These are phyloP conservation scores for Chalciporus piperatus DNA, from an alignment of 768 basidiomycete genomes.

Conservation along the genomic window DNA sequence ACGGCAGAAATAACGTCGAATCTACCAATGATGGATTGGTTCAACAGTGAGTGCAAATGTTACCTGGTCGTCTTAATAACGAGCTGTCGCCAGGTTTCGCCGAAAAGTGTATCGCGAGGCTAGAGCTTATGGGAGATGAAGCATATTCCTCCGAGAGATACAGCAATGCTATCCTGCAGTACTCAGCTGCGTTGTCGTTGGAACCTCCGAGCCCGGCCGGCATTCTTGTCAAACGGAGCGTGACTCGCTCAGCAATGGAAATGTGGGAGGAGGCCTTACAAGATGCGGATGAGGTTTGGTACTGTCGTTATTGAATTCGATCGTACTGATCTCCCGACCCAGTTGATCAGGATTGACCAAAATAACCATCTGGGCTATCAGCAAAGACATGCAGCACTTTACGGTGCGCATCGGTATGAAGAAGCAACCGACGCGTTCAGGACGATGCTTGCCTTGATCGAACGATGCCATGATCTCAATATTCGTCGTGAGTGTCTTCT, in stretches of 20 bases:
- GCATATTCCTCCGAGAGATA: neutral
- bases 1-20: neutral
- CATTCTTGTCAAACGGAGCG: constrained; percentile 2
- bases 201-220: neutral
- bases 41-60: too few species aligned
- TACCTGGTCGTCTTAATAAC: too few species aligned
- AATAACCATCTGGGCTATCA: neutral
- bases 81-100: too few species aligned
- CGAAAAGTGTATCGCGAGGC: too few species aligned
- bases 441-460: neutral
- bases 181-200: neutral
- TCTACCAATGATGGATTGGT: neutral
- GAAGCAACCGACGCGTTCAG: neutral
- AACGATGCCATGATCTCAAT: neutral
- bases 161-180: neutral
- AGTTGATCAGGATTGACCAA: neutral
- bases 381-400: neutral
- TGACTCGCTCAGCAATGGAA: neutral
- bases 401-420: neutral
- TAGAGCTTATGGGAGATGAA: too few species aligned
- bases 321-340: too few species aligned
- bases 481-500: too few species aligned
- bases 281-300: constrained; percentile 4
- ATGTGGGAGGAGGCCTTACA: constrained; percentile 3
- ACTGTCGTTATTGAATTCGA: neutral